phyloP scores from a whole-genome alignment of 805 yeast species.

The Metschnikowia picachoensis region DNA sequence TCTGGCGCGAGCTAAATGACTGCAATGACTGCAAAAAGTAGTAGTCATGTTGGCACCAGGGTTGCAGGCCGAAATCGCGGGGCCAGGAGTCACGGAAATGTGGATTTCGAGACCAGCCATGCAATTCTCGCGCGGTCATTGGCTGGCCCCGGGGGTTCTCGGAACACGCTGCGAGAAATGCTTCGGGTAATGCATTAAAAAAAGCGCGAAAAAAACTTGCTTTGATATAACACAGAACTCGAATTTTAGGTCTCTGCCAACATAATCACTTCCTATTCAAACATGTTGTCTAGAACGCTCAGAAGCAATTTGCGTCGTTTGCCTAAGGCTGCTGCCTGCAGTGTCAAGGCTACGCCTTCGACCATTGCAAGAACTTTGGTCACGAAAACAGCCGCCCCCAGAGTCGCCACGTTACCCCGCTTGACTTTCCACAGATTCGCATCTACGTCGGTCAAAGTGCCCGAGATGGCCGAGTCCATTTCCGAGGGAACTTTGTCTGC shows the following conservation, averaged over 20 bases:
- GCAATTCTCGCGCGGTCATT: slow-evolving; percentile 16
- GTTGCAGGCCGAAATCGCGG: no score
- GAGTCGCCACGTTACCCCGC: slow-evolving; percentile 12
- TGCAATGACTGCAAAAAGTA: no score
- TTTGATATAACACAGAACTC: slow-evolving; percentile 1
- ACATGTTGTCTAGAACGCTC: slow-evolving; percentile 35
- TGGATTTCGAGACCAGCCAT: no score
- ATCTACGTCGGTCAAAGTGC: slow-evolving; percentile 70
- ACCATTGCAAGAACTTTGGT: slow-evolving; percentile 20
- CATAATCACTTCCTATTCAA: background rate
- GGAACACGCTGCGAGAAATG: slow-evolving; percentile 10
- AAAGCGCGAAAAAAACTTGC: slow-evolving; percentile 1
- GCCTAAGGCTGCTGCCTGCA: slow-evolving; percentile 16
- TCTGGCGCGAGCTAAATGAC: no score
- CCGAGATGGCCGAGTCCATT: slow-evolving; percentile 97
- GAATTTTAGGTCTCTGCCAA: background rate
- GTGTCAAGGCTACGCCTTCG: slow-evolving; percentile 11
- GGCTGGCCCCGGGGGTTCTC: slow-evolving; percentile 19
- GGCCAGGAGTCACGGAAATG: no score
- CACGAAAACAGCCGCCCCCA: slow-evolving; percentile 6
- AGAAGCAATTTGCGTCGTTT: slow-evolving; percentile 28
- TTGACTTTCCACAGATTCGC: slow-evolving; percentile 35
- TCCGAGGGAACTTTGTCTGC: slow-evolving; percentile 89
- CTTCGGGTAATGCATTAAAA: background rate
- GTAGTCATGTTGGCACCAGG: no score